Conservation (phyloP, 129 eudicot species). For the Oenanthe sinensis region DNA sequence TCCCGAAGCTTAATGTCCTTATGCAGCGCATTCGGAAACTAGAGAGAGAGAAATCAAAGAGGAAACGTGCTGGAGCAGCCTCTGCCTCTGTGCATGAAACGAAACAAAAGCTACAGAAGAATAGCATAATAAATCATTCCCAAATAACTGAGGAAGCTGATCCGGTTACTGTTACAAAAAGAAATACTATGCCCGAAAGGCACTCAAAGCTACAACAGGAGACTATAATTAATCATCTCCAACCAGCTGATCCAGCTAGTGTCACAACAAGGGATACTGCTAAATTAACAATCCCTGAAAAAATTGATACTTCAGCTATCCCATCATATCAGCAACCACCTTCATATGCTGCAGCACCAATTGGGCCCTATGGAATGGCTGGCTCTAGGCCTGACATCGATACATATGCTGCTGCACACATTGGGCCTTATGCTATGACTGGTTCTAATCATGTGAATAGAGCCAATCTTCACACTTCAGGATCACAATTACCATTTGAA, state of each 20-base stretch:
- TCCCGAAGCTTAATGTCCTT: constrained; percentile 20
- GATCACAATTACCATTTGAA: constrained; percentile 7
- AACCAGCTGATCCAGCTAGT: constrained; percentile 15
- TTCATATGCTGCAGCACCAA: constrained; percentile 12
- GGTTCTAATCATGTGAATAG: constrained; percentile 9
- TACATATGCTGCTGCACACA: constrained; percentile 12
- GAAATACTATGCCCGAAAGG: constrained; percentile 15
- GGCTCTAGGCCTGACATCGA: constrained; percentile 12
- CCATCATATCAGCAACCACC: constrained; percentile 14
- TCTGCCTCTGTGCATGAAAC: constrained; percentile 16
- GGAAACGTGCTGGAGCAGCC: constrained; percentile 25
- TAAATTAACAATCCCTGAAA: not conserved
- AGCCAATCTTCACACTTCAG: not conserved
- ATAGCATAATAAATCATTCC: constrained; percentile 13
- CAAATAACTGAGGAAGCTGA: constrained; percentile 10
- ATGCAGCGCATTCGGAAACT: constrained; percentile 23
- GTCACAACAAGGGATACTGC: constrained; percentile 13
- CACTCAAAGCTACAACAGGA: constrained; percentile 15
- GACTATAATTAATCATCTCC: constrained; percentile 9
- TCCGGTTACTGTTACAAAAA: not conserved
- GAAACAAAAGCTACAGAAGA: constrained; percentile 14
- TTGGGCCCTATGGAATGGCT: constrained; percentile 19
- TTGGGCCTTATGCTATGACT: constrained; percentile 15
- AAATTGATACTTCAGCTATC: constrained; percentile 3
- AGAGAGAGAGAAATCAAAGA: constrained; percentile 23